phyloP scores from a whole-genome alignment of 345 rosid genomes.

The Hibiscus mutabilis region DNA sequence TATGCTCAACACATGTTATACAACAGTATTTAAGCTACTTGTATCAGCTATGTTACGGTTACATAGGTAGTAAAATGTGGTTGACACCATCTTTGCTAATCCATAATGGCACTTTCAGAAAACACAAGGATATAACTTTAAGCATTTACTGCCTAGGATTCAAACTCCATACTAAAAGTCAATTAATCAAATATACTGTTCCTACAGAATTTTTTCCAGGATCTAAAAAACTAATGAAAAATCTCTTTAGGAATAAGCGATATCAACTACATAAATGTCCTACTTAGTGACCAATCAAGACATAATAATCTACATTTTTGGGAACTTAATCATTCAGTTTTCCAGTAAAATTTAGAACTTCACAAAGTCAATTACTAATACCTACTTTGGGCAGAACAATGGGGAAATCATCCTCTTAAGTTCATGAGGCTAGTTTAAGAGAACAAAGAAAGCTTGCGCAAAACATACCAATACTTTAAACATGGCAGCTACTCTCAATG shows the following conservation, averaged over 20 bases:
- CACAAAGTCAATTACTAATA: not conserved
- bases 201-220: not conserved
- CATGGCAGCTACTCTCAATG: slow-evolving; percentile 86
- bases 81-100: not conserved
- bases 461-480: slow-evolving; percentile 72
- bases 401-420: not conserved
- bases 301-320: not conserved
- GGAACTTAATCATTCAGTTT: not conserved
- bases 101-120: not conserved
- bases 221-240: not conserved
- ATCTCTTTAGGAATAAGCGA: not conserved
- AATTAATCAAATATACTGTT: not conserved
- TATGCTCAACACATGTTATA: not conserved
- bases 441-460: not conserved
- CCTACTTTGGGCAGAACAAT: not conserved
- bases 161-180: not conserved
- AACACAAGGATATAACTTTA: not conserved
- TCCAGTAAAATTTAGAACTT: not conserved
- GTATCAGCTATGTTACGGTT: not conserved
- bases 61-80: not conserved
- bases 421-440: not conserved
- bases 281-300: not conserved
- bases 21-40: not conserved
- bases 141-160: not conserved
- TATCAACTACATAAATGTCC: slow-evolving; percentile 3